A percentile compares a stretch with the other conserved stretches of the same genome.
These are phyloP conservation scores for Quercus phellos DNA, from an alignment of 331 rosid species.

Conservation along the genomic window DNA sequence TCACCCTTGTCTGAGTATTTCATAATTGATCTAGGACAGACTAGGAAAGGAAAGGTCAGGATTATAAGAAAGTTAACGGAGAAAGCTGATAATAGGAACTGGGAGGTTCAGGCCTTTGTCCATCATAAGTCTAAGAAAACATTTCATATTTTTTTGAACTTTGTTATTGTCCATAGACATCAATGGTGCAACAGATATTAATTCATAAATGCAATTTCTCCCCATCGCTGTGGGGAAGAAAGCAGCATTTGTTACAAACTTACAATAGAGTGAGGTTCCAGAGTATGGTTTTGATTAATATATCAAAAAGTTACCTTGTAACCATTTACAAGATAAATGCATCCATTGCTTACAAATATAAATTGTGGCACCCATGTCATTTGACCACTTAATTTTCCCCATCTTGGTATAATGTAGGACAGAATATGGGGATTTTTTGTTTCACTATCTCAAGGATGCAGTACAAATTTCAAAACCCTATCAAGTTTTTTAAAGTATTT, in stretches of 20 bases:
- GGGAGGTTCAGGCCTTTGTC: background rate
- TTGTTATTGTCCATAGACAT: background rate
- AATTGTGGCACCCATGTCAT: slow-evolving; percentile 42
- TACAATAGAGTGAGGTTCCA: slow-evolving; percentile 45
- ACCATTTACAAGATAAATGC: slow-evolving; percentile 57
- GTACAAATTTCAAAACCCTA: too few relatives aligned
- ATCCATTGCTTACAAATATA: slow-evolving; percentile 52
- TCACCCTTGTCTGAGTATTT: too few relatives aligned
- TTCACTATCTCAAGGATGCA: too few relatives aligned
- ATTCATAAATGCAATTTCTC: background rate
- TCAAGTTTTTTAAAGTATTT: too few relatives aligned
- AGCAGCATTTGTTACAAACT: background rate
- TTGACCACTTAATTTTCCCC: slow-evolving; percentile 48
- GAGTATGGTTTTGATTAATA: slow-evolving; percentile 20
- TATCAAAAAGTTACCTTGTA: slow-evolving; percentile 35
- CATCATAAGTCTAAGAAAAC: background rate
- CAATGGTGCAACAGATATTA: background rate
- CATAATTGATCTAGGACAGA: background rate
- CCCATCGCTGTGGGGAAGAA: background rate
- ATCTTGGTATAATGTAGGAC: slow-evolving; percentile 7
- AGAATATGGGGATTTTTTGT: too few relatives aligned
- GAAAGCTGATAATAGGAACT: background rate
- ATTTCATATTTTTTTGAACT: background rate
- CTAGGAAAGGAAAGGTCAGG: background rate
- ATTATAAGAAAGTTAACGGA: too few relatives aligned